Evolutionary conservation across 1,284 basidiomycete genomes (phyloP).

Genomic region (Wolfiporia cocos): DNA sequence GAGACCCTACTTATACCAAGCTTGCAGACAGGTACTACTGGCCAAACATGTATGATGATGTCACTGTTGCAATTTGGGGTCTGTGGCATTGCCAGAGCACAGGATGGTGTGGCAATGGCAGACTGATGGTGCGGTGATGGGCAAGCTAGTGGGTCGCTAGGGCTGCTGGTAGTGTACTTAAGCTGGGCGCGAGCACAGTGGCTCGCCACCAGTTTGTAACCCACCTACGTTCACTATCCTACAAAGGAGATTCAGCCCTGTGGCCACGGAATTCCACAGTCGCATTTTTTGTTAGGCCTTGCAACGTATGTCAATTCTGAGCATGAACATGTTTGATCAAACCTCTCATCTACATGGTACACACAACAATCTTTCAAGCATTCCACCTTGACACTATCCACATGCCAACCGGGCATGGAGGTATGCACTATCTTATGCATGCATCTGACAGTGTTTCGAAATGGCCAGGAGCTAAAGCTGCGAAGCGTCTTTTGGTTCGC

Average conservation of each 20-base stretch:
- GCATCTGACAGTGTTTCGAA: constrained; percentile 16
- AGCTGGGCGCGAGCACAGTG: too few species aligned
- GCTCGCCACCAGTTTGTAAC: too few species aligned
- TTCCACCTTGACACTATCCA: constrained; percentile 23
- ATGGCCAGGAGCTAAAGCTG: constrained; percentile 23
- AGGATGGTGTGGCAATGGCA: too few species aligned
- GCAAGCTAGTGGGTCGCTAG: too few species aligned
- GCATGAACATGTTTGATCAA: background rate
- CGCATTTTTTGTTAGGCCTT: constrained; percentile 25
- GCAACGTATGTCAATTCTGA: constrained; percentile 26
- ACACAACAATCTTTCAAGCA: constrained; percentile 2
- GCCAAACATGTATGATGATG: constrained; percentile 27
- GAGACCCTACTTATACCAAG: constrained; percentile 20
- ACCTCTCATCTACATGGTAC: background rate
- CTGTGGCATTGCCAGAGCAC: too few species aligned
- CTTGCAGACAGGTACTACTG: constrained; percentile 24
- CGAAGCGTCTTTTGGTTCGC: constrained; percentile 8
- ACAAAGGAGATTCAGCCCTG: too few species aligned
- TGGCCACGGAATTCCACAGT: too few species aligned
- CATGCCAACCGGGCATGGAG: constrained; percentile 20
- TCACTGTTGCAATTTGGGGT: too few species aligned
- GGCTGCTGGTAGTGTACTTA: too few species aligned
- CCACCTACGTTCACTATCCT: too few species aligned
- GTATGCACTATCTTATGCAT: constrained; percentile 22
- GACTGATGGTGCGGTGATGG: too few species aligned